phyloP scores from a whole-genome alignment of 1,284 basidiomycete species.

The Moesziomyces parantarcticus region DNA sequence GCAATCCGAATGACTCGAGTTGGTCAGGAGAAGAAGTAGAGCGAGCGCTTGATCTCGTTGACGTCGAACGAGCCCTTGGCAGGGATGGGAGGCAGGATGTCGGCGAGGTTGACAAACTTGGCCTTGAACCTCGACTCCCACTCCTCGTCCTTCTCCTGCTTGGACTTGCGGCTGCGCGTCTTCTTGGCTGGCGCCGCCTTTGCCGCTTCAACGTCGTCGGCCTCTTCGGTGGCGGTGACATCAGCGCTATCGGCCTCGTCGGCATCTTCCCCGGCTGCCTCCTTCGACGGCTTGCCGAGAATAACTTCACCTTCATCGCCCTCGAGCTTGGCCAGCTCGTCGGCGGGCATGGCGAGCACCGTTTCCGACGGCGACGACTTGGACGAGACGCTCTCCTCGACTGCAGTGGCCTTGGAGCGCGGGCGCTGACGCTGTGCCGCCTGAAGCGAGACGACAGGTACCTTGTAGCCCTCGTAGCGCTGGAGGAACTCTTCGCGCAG shows the following conservation, averaged over 20 bases:
- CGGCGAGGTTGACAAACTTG: constrained; percentile 78
- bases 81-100: constrained; percentile 84
- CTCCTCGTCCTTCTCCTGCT: constrained; percentile 24
- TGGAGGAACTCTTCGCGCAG: constrained; percentile 69
- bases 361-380: constrained; percentile 21
- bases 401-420: constrained; percentile 8
- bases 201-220: constrained; percentile 9
- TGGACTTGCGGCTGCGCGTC: constrained; percentile 9
- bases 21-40: constrained; percentile 64
- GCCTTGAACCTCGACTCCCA: constrained; percentile 49
- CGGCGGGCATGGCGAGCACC: constrained; percentile 33
- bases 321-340: constrained; percentile 33
- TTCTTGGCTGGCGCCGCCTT: constrained; percentile 5
- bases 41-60: constrained; percentile 73
- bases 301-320: constrained; percentile 27
- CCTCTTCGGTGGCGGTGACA: constrained; percentile 12
- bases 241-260: constrained; percentile 22
- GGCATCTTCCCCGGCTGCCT: constrained; percentile 6
- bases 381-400: constrained; percentile 3
- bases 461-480: constrained; percentile 58
- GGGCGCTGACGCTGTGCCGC: constrained; percentile 1
- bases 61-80: constrained; percentile 90
- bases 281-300: constrained; percentile 21
- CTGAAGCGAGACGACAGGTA: constrained; percentile 48
- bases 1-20: no score